Evolutionary conservation across 1,284 basidiomycete genomes (phyloP).

Genomic region (Ceratobasidium theobromae): DNA sequence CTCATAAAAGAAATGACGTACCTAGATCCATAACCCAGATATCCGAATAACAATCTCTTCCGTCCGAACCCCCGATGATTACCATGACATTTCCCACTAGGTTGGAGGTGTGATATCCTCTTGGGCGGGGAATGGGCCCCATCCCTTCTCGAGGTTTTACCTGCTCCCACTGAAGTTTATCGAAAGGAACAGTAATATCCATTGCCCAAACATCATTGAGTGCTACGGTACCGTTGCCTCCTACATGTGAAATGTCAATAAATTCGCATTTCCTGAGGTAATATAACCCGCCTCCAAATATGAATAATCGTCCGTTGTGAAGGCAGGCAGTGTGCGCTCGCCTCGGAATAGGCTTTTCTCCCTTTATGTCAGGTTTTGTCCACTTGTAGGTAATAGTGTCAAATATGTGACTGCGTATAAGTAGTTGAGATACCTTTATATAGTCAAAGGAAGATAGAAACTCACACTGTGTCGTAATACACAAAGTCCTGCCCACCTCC

Average conservation of each 20-base stretch:
- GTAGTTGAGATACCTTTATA: conserved; percentile 37
- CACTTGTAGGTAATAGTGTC: conserved; percentile 34
- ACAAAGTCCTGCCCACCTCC: conserved; percentile 81
- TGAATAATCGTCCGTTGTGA: conserved; percentile 71
- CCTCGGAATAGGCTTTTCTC: conserved; percentile 61
- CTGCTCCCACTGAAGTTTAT: conserved; percentile 64
- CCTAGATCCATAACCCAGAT: conserved; percentile 85
- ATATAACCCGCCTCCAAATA: conserved; percentile 96
- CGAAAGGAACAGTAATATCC: conserved; percentile 58
- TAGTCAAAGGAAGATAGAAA: conserved; percentile 33
- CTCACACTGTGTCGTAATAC: conserved; percentile 72
- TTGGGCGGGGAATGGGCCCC: conserved; percentile 51
- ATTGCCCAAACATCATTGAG: conserved; percentile 90
- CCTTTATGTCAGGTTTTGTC: conserved; percentile 34
- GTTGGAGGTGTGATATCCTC: conserved; percentile 91
- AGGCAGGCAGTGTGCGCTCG: conserved; percentile 85
- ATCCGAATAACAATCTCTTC: conserved; percentile 78
- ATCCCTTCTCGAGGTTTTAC: conserved; percentile 51
- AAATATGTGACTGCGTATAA: conserved; percentile 27
- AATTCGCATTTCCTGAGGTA: too few relatives aligned
- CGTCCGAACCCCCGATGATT: conserved; percentile 78
- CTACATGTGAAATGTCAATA: background rate
- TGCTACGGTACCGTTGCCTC: conserved; percentile 82
- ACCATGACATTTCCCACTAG: conserved; percentile 83
- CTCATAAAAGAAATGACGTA: conserved; percentile 47